Evolutionary conservation across 1,139 yeast genomes (phyloP), one percentile per base, ranked within the genome.

Genomic region (Yamadazyma dendronema): DNA sequence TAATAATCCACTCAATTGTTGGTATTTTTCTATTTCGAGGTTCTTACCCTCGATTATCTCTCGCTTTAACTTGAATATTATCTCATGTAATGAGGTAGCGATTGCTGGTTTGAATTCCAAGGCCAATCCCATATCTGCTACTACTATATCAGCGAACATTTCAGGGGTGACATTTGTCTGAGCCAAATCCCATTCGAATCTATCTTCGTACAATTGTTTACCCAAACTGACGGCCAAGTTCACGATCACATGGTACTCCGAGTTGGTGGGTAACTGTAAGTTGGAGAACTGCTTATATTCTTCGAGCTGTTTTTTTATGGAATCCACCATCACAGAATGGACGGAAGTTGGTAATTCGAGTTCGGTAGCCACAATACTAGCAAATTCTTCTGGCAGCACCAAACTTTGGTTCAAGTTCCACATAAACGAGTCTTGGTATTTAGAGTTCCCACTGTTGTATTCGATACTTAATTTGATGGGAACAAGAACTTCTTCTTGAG

Each of bases 91-190:
- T 0, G 96, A 79, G 52, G 86, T 94, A 0, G 97, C 81, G 41
- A 92, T 87, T 0, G 96, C 96, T 0, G 96, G 95, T 45, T 80
- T 77, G 55, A 92, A 92, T 57, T 94, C 98, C 34, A 89, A 76
- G 1, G 84, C 68, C 21, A 92, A 65, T 0, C 97, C 97, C 57
- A 92, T 62, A 51, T 92, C 99, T 28, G 79, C 74, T 3, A 88
- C 96, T 2, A 90, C 89, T 3, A 76, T 75, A 45, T 74, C 77
- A 0, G 97, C 95, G 66, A 92, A 92, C 35, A 65, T 66, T 55
- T 89, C 96, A 0, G 98, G 97, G 0, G 94, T 79, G 5, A 84
- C 58, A 1, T 71, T 65, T n/a, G 72, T 67, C 46, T 81, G 80
- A 21, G 65, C 70, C 42, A 92, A 67, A 55, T 92, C 95, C 97